phyloP scores from a whole-genome alignment of 225 moss, liverwort and hornwort species.

The Polytrichum commune region DNA sequence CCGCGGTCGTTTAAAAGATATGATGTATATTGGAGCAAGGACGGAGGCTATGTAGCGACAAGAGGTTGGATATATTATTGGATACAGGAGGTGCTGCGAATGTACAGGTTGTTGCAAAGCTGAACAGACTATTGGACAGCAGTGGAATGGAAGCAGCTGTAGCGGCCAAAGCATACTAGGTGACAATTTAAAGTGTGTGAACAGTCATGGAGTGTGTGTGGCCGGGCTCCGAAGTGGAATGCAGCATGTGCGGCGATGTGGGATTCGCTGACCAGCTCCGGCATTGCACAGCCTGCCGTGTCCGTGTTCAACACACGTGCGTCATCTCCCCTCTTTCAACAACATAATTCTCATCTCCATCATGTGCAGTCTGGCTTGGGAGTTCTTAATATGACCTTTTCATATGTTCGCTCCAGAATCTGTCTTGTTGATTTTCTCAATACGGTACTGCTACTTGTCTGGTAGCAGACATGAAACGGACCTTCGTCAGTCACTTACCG shows the following conservation, averaged over 20 bases:
- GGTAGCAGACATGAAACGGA: no score
- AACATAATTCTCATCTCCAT: background rate
- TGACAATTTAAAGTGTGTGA: conserved; percentile 6
- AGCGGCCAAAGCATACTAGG: conserved; percentile 8
- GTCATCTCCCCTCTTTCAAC: conserved; percentile 9
- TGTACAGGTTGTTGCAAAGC: conserved; percentile 14
- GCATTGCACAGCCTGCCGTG: conserved; percentile 58
- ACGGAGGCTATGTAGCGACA: background rate
- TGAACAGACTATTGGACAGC: conserved; percentile 14
- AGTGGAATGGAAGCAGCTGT: conserved; percentile 12
- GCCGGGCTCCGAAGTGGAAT: conserved; percentile 40
- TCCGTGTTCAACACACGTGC: conserved; percentile 70
- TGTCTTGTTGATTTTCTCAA: no score
- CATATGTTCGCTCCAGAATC: no score
- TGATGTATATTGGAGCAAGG: background rate
- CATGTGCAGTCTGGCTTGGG: background rate
- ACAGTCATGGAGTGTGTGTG: conserved; percentile 33
- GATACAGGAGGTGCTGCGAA: conserved; percentile 10
- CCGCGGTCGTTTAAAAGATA: background rate
- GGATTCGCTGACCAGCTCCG: conserved; percentile 70
- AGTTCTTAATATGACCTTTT: background rate
- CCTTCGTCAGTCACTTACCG: no score
- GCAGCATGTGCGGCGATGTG: conserved; percentile 82
- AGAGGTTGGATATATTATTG: conserved; percentile 4
- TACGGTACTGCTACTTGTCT: no score